Evolutionary conservation across 805 yeast species (phyloP), one percentile per base, ranked within the genome.

Genomic region (Scheffersomyces amazonensis): DNA sequence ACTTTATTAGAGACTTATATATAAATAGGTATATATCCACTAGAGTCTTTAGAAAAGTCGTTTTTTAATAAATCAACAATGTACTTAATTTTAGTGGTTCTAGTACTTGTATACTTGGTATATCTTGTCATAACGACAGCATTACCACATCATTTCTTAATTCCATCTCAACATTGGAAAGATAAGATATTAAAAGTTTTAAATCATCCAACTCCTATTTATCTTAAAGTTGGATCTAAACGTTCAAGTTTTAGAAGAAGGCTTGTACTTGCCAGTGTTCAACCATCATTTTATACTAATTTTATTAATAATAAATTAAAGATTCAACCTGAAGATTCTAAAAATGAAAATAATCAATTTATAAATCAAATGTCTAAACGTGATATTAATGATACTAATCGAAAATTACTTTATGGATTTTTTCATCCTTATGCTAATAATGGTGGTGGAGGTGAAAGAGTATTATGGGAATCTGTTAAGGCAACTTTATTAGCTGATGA

Each of bases 401-500:
- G 86, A 19, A 58, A 53, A 29, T 48, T 71, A 8, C 59, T 87
- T 9, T 83, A 69, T 56, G 99, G 98, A 5, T 90, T 85, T 53
- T 89, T 93, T 67, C 99, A 93, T 62, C 99, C 99, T 0, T 86
- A 83, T 51, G 89, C 96, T 46, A 87, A 86, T 56, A 95, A 96
- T 28, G 96, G 95, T 32, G 99, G 99, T 15, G 99, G 99, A 21
- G 99, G 99, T 17, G 99, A 93, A 57, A 78, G 91, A 40, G 99
- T 93, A 0, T 67, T 93, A 29, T 93, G 99, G 99, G 89, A 87
- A 39, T 96, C 96, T 0, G 87, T 91, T 5, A 74, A 77, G 48
- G 73, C 82, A 22, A 85, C 96, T 0, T 65, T 90, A 42, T 47
- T 58, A 8, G 61, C 67, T 16, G 69, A 73, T 43, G 62, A 64